Base-by-base conservation (phyloP, 305 asterid genomes). In the Nicotiana rustica region DNA sequence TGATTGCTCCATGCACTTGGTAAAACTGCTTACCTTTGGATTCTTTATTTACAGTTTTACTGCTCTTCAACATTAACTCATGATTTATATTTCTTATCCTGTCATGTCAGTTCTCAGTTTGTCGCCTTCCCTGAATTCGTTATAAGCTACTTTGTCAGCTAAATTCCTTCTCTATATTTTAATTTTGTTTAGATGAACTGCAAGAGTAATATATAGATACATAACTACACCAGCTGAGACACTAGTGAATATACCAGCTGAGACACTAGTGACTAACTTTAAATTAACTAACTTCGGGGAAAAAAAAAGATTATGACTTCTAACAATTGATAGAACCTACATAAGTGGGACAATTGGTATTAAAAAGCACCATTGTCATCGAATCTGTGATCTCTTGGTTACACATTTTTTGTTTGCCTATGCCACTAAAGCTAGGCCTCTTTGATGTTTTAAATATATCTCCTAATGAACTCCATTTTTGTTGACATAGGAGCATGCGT, bases 1-100 rank as follows among this genome's bases (percentile, higher is more conserved):
- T 90, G 81, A 92, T 93, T 82, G 93, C 96, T 84, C 95, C 98
- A 65, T 90, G 97, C 81, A 61, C 90, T 84, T 95, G 98, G 99
- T 97, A 90, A 87, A 67, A 36, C 21, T 55, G 10, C 62, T 75
- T 21, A 29, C 78, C 78, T 73, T 67, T 59, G 9, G 55, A 59
- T 81, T 5, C 57, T 57, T 83, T 73, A 33, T 61, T 80, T 56
- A 77, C 52, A 47, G 6, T 17, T 57, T 31, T 25, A 81, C 82
- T 71, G 61, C 67, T 21, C 83, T 55, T 73, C 18, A 15, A 25
- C 64, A n/a, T 81, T 47, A 49, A 35, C 62, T 81, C 8, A 1
- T 67, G 62, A 35, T n/a, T 80, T 55, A 47, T 19, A 47, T 64
- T 25, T 17, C 19, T 49, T 66, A 67, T 60, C 29, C 31, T 79